Base-by-base conservation (phyloP, 1,284 basidiomycete genomes). In the Irpex sp. region DNA sequence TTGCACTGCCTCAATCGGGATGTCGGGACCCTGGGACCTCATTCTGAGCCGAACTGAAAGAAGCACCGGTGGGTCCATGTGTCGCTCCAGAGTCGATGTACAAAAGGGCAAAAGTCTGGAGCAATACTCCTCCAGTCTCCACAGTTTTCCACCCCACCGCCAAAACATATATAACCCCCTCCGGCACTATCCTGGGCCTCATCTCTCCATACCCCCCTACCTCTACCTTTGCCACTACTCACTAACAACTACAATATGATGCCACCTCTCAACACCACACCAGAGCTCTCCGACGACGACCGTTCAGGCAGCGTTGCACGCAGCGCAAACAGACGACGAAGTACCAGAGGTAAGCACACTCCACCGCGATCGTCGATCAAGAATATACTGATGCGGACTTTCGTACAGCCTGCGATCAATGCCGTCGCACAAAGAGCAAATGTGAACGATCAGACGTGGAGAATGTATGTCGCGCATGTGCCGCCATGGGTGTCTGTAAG, bases 361-460 rank as follows among this genome's bases (percentile, higher is more conserved):
- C 49, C 17, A 3, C 15, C 19, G 54, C 3, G 19, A 40, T 57
- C 44, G 19, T 19, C 55, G 21, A 21, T 56, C 9, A 48, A 56
- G 38, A n/a, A 47, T n/a, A 47, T 51, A 31, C 8, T 26, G 40
- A 21, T 17, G 13, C 57, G 60, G 61, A 11, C 17, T 40, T 48
- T 49, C 21, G 11, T 47, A 44, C 61, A 74, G 73, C 73, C 38
- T 74, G 73, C 67, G 73, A 74, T 58, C 71, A 73, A 48, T 74
- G 73, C 56, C 71, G 73, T 31, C 68, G 73, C 4, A 72, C 72
- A 37, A 74, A 74, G 66, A 74, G 71, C 66, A 73, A 73, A 57
- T 74, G 73, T 61, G 72, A 73, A 57, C 68, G 54, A 58, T 67
- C 52, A 63, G 65, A 61, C 58, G 54, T 49, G 64, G 65, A 40